Evolutionary conservation across 2,329 filamentous ascomycete genomes (phyloP), one percentile per base, ranked within the genome.

Genomic region (Colletotrichum australisinense): DNA sequence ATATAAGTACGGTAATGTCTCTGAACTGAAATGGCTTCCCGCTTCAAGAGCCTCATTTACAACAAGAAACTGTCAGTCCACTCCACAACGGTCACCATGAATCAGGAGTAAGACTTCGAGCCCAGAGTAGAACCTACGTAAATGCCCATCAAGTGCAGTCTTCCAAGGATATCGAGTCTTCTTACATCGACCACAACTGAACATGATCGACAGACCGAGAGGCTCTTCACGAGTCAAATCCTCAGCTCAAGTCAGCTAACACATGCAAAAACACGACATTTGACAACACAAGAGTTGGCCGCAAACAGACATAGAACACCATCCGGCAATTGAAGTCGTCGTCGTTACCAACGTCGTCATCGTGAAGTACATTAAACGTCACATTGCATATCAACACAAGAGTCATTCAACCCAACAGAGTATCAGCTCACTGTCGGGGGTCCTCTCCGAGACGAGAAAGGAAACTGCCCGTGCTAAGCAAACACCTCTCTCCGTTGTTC

Each of bases 381-480:
- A 63, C 53, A 53, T 26, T 53, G 46, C 46, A 32, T 53, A n/a
- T 30, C 5, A 4, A 8, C 4, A 5, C 42, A 63, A 28, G 52
- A 63, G 60, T 63, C 60, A 56, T 65, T 65, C 42, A 22, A 56
- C 35, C 55, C 60, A 22, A 0, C 60, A 42, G 26, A 14, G 11
- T 26, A 7, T 52, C n/a, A 22, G 19, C 26, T 12, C 42, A 24
- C 30, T 24, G n/a, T 7, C 8, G 38, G n/a, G 38, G 11, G 9
- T 9, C 42, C 19, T 14, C 9, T 28, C 26, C 28, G 26, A 52
- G 60, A 22, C 26, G 16, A 14, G 16, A 42, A n/a, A n/a, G 26
- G 38, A 58, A 46, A 35, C 38, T 59, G 53, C 35, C 69, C 65
- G 65, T 69, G 49, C 52, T 35, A 42, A 58, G 19, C 53, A 59